Conservation (phyloP, 495 filamentous ascomycete species). For the Penicillium canescens region DNA sequence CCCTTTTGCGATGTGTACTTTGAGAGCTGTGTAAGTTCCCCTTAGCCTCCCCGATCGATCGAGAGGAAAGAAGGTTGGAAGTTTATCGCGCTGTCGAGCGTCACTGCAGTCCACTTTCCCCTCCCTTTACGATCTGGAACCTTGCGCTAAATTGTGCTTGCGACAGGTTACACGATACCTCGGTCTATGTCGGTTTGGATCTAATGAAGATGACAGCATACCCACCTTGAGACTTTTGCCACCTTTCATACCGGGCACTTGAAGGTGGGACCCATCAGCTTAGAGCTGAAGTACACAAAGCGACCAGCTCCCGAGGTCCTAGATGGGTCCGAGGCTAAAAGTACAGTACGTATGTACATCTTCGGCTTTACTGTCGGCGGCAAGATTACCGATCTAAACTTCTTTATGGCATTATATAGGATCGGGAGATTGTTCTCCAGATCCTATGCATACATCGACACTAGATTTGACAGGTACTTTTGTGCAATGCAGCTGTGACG, state of each 20-base stretch:
- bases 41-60: conserved; percentile 23
- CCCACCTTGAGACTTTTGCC: neutral
- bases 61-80: conserved; percentile 13
- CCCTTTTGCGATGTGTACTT: conserved; percentile 16
- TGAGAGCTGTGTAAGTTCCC: conserved; percentile 20
- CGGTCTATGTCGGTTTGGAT: neutral
- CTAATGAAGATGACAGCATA: neutral
- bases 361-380: no score
- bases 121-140: neutral
- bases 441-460: neutral
- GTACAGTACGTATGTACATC: no score
- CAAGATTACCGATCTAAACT: conserved; percentile 2
- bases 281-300: neutral
- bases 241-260: conserved; percentile 1
- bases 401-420: neutral
- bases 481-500: neutral
- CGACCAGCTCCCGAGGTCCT: neutral
- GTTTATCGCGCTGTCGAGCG: conserved; percentile 11
- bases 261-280: neutral
- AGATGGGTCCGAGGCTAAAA: neutral
- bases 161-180: neutral
- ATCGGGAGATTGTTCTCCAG: neutral
- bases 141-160: conserved; percentile 1
- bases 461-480: neutral
- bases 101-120: neutral